A percentile compares a stretch with the other conserved stretches of the same genome.
Evolutionary conservation across 2,329 filamentous ascomycete species (phyloP).

Genomic region (Leptographium radiaticola): DNA sequence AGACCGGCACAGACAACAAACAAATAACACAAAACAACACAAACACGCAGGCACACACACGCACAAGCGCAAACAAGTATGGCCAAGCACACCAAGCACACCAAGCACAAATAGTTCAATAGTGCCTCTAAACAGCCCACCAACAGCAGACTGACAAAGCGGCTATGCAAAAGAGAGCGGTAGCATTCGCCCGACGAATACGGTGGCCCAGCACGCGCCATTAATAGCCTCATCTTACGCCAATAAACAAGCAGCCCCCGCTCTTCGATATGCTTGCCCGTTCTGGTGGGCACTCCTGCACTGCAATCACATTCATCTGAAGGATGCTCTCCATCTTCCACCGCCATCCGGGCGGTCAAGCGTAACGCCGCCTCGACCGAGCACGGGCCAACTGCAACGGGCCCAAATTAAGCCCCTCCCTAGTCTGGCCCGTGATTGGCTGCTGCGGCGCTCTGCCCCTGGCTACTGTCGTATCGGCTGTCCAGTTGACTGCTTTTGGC

Average conservation of each 20-base stretch:
- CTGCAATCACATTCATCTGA: neutral
- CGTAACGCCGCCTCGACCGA: neutral
- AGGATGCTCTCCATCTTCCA: neutral
- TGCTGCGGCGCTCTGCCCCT: neutral
- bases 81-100: too few species aligned
- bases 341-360: too few species aligned
- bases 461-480: neutral
- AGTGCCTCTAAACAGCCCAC: too few species aligned
- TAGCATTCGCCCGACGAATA: neutral
- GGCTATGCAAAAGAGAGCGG: too few species aligned
- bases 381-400: neutral
- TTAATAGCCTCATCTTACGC: too few species aligned
- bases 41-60: neutral
- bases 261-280: neutral
- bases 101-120: too few species aligned
- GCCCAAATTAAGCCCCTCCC: neutral
- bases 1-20: neutral
- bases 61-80: too few species aligned
- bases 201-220: neutral
- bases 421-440: neutral
- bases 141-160: too few species aligned
- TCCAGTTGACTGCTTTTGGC: neutral
- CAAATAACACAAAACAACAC: neutral
- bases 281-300: neutral
- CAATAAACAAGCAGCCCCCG: too few species aligned